A percentile compares a stretch with the other conserved stretches of the same genome.
Conservation (phyloP, 306 rosid species). For the Cyamopsis tetragonoloba region DNA sequence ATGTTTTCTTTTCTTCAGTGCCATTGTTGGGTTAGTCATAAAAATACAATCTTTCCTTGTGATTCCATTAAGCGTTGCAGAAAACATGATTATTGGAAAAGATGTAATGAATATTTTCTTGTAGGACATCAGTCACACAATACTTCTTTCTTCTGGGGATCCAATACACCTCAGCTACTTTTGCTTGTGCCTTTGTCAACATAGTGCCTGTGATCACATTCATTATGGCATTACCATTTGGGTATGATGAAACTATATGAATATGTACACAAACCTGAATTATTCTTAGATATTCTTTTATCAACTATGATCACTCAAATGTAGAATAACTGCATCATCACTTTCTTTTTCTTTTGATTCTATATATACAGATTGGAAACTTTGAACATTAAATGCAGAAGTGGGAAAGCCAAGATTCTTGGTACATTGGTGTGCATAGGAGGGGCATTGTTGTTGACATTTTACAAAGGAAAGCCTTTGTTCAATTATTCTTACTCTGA, state of each 20-base stretch:
- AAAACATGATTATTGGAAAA: slow-evolving; percentile 3
- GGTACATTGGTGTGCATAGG: slow-evolving; percentile 69
- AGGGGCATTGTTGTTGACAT: slow-evolving; percentile 63
- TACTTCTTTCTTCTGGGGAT: slow-evolving; percentile 85
- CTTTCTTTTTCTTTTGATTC: not conserved
- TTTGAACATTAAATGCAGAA: slow-evolving; percentile 59
- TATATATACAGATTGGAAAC: slow-evolving; percentile 57
- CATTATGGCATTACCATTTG: slow-evolving; percentile 75
- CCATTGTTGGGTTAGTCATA: slow-evolving; percentile 68
- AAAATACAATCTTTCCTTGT: not conserved
- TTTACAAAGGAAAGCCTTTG: slow-evolving; percentile 62
- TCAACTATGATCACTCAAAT: not conserved
- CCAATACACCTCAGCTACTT: slow-evolving; percentile 86
- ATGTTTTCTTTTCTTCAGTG: slow-evolving; percentile 81
- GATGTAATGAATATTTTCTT: not conserved
- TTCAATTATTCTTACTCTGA: slow-evolving; percentile 30
- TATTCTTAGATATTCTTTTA: not conserved
- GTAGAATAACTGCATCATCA: not conserved
- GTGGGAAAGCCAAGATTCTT: slow-evolving; percentile 75
- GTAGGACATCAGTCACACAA: slow-evolving; percentile 79
- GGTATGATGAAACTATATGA: slow-evolving; percentile 43
- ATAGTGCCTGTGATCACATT: slow-evolving; percentile 74
- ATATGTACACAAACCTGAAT: not conserved
- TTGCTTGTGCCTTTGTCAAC: slow-evolving; percentile 84
- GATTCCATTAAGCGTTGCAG: not conserved